Base-by-base conservation (phyloP, 192 early-diverging fungal genomes). In the Coemansia erecta region DNA sequence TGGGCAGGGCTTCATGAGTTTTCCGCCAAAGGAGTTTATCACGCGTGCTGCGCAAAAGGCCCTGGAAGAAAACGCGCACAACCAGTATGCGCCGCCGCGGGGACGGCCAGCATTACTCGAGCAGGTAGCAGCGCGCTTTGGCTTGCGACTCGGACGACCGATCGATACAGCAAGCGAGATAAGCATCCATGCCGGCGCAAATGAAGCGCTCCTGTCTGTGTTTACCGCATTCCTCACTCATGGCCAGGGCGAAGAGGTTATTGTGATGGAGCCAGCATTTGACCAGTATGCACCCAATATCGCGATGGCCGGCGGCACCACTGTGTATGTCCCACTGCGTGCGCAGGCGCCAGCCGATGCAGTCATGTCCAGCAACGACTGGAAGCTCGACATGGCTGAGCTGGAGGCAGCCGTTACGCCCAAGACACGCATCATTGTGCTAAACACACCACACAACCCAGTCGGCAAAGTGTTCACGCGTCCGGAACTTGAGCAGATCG, bases 401-500 rank as follows among this genome's bases (percentile, higher is more conserved):
- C 82, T 96, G 8, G 80, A 87, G 47, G 73, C 80, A 17, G 88
- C 90, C 37, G 81, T 94, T 48, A 93, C 85, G 3, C 73, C 81
- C 8, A 82, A 82, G 41, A 93, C 92, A 14, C 92, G 91, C 82
- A 88, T 94, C 42, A 80, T 95, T 57, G 88, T 98, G 5, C 60
- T 98, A 66, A 98, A 98, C 73, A 98, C 94, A 31, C 95, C 95
- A 37, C 91, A 98, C 81, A 98, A 98, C 72, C 95, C 95, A 3
- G 82, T 85, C 35, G 91, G 92, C 31, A 93, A 93, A 72, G 90
- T 94, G 8, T 94, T 92, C 67, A 78, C 83, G 6, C 82, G 83
- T 41, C 80, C 84, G 10, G 93, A 95, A 67, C 76, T 93, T 37
- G 65, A 68, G 35, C 85, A 83, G 26, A 89, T 98, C 64, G 92